Evolutionary conservation across 2,329 filamentous ascomycete species (phyloP).

Genomic region (Scytalidium lignicola): DNA sequence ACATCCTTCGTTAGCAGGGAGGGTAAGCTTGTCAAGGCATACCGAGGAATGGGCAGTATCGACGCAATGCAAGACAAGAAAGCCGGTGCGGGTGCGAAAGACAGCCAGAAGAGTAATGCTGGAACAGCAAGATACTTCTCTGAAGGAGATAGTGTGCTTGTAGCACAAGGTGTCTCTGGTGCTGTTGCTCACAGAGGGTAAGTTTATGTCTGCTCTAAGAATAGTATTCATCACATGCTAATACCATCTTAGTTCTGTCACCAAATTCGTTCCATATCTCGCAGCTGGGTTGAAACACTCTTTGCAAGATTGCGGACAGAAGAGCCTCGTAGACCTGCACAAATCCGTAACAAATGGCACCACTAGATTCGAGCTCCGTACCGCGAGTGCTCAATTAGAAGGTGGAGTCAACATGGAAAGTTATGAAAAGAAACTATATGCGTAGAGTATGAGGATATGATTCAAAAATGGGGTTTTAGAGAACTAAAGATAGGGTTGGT

Average conservation of each 20-base stretch:
- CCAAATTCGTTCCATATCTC: constrained; percentile 94
- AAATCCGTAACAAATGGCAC: constrained; percentile 66
- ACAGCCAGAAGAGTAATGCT: constrained; percentile 78
- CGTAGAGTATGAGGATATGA: constrained; percentile 42
- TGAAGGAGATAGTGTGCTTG: constrained; percentile 88
- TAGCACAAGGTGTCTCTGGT: constrained; percentile 94
- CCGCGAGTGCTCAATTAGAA: constrained; percentile 90
- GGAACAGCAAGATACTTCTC: constrained; percentile 98
- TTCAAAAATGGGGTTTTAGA: background rate
- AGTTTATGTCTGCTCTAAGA: constrained; percentile 1
- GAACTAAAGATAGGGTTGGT: background rate
- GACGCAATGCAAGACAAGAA: constrained; percentile 99
- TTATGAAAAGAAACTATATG: constrained; percentile 99
- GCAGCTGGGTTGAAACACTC: constrained; percentile 95
- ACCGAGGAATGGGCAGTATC: constrained; percentile 98
- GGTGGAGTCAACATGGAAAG: constrained; percentile 98
- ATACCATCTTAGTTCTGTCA: constrained; percentile 55
- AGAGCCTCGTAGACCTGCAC: constrained; percentile 73
- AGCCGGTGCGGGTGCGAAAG: constrained; percentile 72
- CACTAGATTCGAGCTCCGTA: constrained; percentile 90
- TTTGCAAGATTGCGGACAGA: constrained; percentile 88
- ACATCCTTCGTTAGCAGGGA: constrained; percentile 95
- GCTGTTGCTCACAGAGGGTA: constrained; percentile 70
- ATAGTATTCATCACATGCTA: background rate
- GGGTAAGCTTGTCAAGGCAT: constrained; percentile 97